These are phyloP conservation scores for Nicotiana obtusifolia DNA, from an alignment of 257 asterid genomes.

Conservation along the genomic window DNA sequence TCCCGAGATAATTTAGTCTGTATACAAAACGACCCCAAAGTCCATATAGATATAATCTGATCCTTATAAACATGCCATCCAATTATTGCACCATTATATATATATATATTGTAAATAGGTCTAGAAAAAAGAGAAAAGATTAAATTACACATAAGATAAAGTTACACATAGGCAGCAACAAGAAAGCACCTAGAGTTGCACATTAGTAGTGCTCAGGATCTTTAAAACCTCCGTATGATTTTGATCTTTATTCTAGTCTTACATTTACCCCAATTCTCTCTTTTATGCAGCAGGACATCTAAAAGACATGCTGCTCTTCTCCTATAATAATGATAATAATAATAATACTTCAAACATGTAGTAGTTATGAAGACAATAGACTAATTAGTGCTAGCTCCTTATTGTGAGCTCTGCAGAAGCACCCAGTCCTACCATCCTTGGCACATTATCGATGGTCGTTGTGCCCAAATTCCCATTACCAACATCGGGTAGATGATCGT, in stretches of 20 bases:
- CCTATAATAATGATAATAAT: neutral
- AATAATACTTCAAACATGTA: neutral
- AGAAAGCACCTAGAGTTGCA: neutral
- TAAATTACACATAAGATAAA: no score
- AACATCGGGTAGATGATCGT: constrained; percentile 18
- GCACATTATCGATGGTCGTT: constrained; percentile 31
- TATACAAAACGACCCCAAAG: no score
- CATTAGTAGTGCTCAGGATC: neutral
- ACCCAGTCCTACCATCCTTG: constrained; percentile 30
- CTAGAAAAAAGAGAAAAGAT: no score
- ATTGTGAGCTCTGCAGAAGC: constrained; percentile 50
- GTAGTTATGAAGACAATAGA: neutral
- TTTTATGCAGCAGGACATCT: constrained; percentile 16
- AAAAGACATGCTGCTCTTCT: constrained; percentile 17
- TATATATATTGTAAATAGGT: no score
- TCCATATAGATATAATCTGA: no score
- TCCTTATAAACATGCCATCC: no score
- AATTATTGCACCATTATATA: no score
- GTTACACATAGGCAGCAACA: neutral
- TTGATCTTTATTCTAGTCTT: neutral
- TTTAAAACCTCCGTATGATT: neutral
- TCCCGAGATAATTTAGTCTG: no score
- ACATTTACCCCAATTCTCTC: constrained; percentile 5
- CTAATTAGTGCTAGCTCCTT: constrained; percentile 31
- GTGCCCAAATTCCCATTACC: constrained; percentile 34